Evolutionary conservation across 2,329 filamentous ascomycete species (phyloP), one percentile per base, ranked within the genome.

Genomic region (Aspergillus quadricinctus): DNA sequence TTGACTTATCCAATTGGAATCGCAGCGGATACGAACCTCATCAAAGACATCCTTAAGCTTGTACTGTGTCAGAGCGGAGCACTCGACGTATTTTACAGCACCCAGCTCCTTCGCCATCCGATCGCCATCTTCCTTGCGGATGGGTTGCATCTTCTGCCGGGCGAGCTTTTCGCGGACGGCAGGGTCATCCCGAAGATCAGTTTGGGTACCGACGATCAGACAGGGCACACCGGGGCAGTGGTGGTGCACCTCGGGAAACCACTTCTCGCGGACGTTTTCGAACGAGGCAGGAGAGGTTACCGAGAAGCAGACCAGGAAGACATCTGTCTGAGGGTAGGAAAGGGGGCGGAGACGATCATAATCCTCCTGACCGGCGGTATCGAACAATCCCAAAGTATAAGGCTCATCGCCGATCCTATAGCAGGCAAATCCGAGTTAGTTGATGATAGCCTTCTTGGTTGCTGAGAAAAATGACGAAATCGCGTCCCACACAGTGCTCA

Each of bases 31-130:
- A 71, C 83, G 66, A 83, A 96, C 92, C 89, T 97, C 94, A 70
- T 99, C 94, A 77, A 99, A 99, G 19, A 99, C 94, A 72, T 97
- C 94, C 83, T 99, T 99, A 64, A 99, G 80, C 79, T 97, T 97
- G 80, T 92, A 97, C 80, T 99, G 94, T 61, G 94, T 97, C 75
- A 99, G 80, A 56, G 94, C 94, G 72, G 92, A 97, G 81, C 94
- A 99, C 80, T 99, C 94, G 62, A 97, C 94, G 69, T 99, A 99
- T 81, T 97, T 97, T 68, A 99, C 91, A 4, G 94, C 94, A 60
- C 92, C 92, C n/a, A 97, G 80, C 61, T 97, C 93, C 80, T 93
- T 96, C 2, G 94, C 93, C 91, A 97, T 97, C 66, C 87, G 83
- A 76, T 97, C 93, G 53, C 94, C 94, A 64, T 97, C 92, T 75